A percentile compares a stretch with the other conserved stretches of the same genome.
phyloP scores from a whole-genome alignment of 352 stramenopile genomes.

The Sclerospora graminicola region DNA sequence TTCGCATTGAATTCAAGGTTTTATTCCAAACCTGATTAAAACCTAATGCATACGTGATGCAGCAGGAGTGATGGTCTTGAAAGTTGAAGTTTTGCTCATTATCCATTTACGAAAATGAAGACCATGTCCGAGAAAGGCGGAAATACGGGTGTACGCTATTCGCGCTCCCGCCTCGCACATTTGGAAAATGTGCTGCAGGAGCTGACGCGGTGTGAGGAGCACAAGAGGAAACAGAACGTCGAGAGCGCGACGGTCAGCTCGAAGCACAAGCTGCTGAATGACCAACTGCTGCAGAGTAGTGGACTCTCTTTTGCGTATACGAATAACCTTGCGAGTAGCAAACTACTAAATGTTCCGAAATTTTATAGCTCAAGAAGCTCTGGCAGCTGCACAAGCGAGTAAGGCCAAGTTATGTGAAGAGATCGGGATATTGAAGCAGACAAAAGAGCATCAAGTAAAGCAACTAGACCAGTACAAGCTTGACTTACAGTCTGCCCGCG shows the following conservation, averaged over 20 bases:
- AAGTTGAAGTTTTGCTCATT: constrained; percentile 24
- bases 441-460: no score
- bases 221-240: constrained; percentile 28
- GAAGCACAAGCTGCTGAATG: constrained; percentile 41
- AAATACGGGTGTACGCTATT: neutral
- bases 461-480: no score
- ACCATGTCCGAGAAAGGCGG: constrained; percentile 6
- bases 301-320: no score
- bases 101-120: constrained; percentile 4
- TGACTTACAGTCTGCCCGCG: no score
- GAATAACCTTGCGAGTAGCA: no score
- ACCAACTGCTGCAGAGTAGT: constrained; percentile 43
- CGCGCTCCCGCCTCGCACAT: constrained; percentile 23
- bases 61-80: constrained; percentile 30
- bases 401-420: no score
- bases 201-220: constrained; percentile 41
- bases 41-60: neutral
- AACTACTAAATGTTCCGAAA: no score
- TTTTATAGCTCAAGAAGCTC: constrained; percentile 57
- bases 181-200: constrained; percentile 48
- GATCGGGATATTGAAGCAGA: no score
- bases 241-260: constrained; percentile 32
- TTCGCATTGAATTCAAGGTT: no score
- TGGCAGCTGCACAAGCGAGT: constrained; percentile 27
- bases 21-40: no score